Conservation (phyloP, 129 eudicot species). For the Arctium minus region DNA sequence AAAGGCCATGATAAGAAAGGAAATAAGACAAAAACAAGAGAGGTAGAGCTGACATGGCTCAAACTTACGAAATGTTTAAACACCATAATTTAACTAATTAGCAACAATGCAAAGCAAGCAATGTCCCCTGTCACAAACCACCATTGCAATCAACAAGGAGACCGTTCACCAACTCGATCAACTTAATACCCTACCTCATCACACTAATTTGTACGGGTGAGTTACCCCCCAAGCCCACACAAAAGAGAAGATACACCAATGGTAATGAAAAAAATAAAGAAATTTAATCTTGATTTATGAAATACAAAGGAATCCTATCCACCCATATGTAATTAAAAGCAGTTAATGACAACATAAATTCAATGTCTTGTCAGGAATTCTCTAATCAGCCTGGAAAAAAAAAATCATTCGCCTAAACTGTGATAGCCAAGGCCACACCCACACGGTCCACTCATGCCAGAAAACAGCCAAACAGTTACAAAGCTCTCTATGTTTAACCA, state of each 20-base stretch:
- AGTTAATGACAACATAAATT: not conserved
- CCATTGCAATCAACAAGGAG: not conserved
- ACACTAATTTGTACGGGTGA: not conserved
- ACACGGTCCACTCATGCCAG: not conserved
- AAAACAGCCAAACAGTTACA: slow-evolving; percentile 1
- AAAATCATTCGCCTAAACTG: not conserved
- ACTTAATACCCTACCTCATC: not conserved
- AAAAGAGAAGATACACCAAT: not conserved
- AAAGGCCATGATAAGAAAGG: not conserved
- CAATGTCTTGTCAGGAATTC: not conserved
- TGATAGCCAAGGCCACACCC: not conserved
- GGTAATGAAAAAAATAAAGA: slow-evolving; percentile 1
- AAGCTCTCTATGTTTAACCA: not conserved
- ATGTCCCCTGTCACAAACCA: not conserved
- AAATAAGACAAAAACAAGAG: not conserved
- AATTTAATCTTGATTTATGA: not conserved
- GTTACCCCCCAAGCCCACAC: not conserved
- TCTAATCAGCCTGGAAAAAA: not conserved
- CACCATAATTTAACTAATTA: not conserved
- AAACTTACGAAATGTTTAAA: not conserved
- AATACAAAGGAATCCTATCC: not conserved
- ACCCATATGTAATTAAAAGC: not conserved
- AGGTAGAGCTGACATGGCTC: not conserved
- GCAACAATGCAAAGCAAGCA: not conserved
- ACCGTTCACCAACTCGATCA: not conserved